A percentile compares a stretch with the other conserved stretches of the same genome.
phyloP scores from a whole-genome alignment of 306 rosid genomes.

The Vigna nakashimae region DNA sequence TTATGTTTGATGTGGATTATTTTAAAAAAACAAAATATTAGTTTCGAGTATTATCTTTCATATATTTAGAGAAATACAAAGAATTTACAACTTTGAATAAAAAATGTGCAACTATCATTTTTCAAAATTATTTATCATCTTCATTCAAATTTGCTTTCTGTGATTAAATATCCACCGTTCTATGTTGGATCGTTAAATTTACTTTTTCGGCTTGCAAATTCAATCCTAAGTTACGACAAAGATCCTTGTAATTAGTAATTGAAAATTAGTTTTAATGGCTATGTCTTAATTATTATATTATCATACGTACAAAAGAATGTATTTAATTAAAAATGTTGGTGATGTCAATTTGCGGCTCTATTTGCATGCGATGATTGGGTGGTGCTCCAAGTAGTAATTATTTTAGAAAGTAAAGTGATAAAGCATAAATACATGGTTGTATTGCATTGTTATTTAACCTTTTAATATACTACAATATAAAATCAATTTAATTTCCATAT shows the following conservation, averaged over 20 bases:
- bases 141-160: constrained; percentile 14
- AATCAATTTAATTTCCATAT: no score
- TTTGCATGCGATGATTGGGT: background rate
- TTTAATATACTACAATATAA: no score
- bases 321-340: background rate
- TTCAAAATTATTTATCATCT: background rate
- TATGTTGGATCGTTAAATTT: background rate
- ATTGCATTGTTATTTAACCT: background rate
- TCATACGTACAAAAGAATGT: background rate
- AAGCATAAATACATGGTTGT: background rate
- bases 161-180: constrained; percentile 12
- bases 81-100: no score
- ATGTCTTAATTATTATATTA: background rate
- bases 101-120: constrained; percentile 14
- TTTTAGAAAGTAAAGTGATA: background rate
- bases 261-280: background rate
- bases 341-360: background rate
- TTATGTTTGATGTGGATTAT: no score
- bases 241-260: background rate
- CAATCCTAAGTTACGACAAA: background rate
- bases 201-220: background rate
- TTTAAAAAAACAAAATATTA: no score
- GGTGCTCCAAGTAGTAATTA: background rate
- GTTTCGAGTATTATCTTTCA: no score
- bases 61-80: no score